phyloP scores from a whole-genome alignment of 495 filamentous ascomycete genomes.

The Talaromyces wortmannii region DNA sequence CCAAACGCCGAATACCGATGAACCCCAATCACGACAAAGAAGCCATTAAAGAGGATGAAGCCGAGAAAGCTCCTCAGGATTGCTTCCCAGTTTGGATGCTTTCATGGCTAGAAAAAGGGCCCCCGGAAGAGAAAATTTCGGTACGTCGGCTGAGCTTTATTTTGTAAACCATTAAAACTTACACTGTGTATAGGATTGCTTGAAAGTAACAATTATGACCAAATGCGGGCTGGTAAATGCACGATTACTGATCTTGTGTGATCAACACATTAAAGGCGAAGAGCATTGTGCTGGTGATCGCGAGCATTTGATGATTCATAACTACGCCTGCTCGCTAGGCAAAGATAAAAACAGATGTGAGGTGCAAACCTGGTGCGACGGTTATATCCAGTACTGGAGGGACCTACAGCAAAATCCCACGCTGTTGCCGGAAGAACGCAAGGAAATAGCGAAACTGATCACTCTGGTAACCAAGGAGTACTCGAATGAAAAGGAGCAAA shows the following conservation, averaged over 20 bases:
- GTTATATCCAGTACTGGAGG: neutral
- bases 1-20: neutral
- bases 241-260: neutral
- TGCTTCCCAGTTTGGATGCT: neutral
- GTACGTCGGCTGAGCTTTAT: neutral
- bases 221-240: neutral
- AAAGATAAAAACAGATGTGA: neutral
- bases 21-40: neutral
- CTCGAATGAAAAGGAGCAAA: neutral
- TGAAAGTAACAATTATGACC: neutral
- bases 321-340: neutral
- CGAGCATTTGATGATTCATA: neutral
- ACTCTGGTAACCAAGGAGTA: neutral
- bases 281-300: neutral
- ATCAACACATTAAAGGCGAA: neutral
- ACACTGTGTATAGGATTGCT: neutral
- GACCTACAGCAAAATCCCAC: neutral
- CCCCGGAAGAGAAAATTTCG: neutral
- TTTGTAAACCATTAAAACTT: no score
- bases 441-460: neutral
- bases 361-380: neutral
- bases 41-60: no score
- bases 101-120: neutral
- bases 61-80: no score
- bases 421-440: neutral